Evolutionary conservation across 2,329 filamentous ascomycete genomes (phyloP).

Genomic region (Epichloe gansuensis): DNA sequence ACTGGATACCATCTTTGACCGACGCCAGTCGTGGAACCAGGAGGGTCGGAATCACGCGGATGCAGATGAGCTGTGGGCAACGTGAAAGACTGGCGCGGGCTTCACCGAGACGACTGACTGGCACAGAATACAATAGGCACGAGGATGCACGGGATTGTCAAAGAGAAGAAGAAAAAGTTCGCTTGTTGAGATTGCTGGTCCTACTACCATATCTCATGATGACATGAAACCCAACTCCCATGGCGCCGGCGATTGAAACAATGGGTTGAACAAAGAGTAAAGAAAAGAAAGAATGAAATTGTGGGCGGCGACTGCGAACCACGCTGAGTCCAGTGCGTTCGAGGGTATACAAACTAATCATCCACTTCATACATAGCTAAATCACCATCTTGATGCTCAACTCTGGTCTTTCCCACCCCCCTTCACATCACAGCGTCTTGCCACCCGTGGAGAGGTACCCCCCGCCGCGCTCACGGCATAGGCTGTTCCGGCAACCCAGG

Average conservation of each 20-base stretch:
- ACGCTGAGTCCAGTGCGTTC: background rate
- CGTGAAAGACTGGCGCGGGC: slow-evolving; percentile 25
- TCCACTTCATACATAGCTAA: background rate
- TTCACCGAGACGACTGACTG: slow-evolving; percentile 25
- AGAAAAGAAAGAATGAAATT: background rate
- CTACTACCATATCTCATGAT: background rate
- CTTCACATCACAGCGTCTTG: background rate
- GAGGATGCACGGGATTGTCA: too few relatives aligned
- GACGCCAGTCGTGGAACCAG: slow-evolving; percentile 38
- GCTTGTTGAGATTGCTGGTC: background rate
- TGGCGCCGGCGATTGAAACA: background rate
- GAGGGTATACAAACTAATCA: slow-evolving; percentile 4
- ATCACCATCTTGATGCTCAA: background rate
- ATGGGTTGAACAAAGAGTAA: background rate
- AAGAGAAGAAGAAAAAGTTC: background rate
- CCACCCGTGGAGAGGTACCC: slow-evolving; percentile 43
- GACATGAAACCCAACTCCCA: background rate
- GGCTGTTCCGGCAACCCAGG: slow-evolving; percentile 39
- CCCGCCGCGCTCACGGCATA: slow-evolving; percentile 47
- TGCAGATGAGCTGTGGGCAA: slow-evolving; percentile 33
- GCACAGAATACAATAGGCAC: too few relatives aligned
- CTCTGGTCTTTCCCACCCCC: background rate
- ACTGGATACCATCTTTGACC: slow-evolving; percentile 35
- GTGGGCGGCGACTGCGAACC: background rate
- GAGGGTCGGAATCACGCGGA: slow-evolving; percentile 39